Base-by-base conservation (phyloP, 2,329 filamentous ascomycete species). In the Ascochyta clinopodiicola region DNA sequence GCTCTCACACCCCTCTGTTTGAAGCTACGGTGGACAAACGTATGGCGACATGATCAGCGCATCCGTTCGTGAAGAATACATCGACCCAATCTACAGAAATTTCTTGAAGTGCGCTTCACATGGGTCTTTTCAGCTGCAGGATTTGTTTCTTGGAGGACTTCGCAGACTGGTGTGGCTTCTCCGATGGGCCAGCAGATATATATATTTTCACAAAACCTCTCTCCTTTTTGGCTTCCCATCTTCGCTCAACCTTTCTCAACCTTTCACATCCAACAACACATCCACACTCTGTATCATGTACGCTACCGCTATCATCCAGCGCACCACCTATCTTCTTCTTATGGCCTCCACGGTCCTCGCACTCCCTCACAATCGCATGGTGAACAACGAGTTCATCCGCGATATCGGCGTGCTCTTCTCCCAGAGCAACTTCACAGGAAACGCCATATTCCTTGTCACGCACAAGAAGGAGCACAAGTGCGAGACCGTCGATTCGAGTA, bases 341-440 rank as follows among this genome's bases (percentile, higher is more conserved):
- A 10, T 46, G 36, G 31, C 37, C 5, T 13, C 43, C 21, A 10
- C 52, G 1, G 52, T 39, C 2, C 32, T 44, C 7, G 46, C 57
- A n/a, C 40, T 42, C 15, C 60, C 63, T 10, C 66, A 69, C 34
- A 40, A 56, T 2, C 63, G 53, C 34, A 69, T 69, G 66, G 34
- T 66, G 17, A 57, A 65, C 39, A 60, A 58, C 31, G 50, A 57
- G 17, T 24, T 42, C 17, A 19, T 55, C 44, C 59, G 57, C 36
- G 64, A 69, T 25, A 55, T 66, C 13, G 64, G 66, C 32, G 51
- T 60, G 6, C 37, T 62, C 32, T 66, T 57, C 45, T 27, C 45
- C 1, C 19, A 56, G 34, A 19, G 31, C n/a, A 44, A 58, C 43
- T 67, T 51, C 49, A 21, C 47, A 4, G 63, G 60, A 9, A 24